Evolutionary conservation across 2,329 filamentous ascomycete species (phyloP).

Genomic region (Fusarium pseudograminearum): DNA sequence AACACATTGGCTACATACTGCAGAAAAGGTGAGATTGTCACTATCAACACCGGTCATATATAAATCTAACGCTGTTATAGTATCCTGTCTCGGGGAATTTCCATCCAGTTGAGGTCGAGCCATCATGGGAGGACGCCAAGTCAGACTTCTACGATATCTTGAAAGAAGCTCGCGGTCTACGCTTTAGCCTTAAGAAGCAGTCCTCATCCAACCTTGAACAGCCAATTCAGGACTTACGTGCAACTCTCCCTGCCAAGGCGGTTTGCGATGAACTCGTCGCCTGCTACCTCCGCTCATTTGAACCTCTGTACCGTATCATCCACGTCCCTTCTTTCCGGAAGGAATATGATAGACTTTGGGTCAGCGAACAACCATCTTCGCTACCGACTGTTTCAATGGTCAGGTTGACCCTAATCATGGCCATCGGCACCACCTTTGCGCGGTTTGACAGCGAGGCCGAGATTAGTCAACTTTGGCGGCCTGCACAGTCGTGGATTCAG

Average conservation of each 20-base stretch:
- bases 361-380: neutral
- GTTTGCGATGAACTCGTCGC: conserved; percentile 41
- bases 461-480: conserved; percentile 22
- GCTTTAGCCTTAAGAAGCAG: conserved; percentile 35
- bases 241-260: conserved; percentile 34
- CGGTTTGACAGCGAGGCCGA: conserved; percentile 29
- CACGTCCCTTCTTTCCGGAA: conserved; percentile 43
- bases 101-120: conserved; percentile 44
- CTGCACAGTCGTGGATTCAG: conserved; percentile 45
- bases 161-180: conserved; percentile 39
- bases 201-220: conserved; percentile 32
- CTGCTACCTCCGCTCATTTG: conserved; percentile 45
- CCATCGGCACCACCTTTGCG: conserved; percentile 44
- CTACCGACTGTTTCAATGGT: conserved; percentile 38
- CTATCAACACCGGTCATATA: neutral
- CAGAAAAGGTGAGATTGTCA: conserved; percentile 36
- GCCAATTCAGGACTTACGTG: conserved; percentile 33
- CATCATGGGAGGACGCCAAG: conserved; percentile 44
- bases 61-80: conserved; percentile 21
- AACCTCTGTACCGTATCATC: conserved; percentile 45
- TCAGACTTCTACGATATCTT: conserved; percentile 39
- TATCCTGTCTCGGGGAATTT: conserved; percentile 45
- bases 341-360: conserved; percentile 43
- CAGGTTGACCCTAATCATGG: conserved; percentile 40
- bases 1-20: conserved; percentile 47